Percentiles rank a stretch among this genome's conserved stretches.
phyloP scores from a whole-genome alignment of 2,329 filamentous ascomycete species.

The Biscogniauxia mediterranea region DNA sequence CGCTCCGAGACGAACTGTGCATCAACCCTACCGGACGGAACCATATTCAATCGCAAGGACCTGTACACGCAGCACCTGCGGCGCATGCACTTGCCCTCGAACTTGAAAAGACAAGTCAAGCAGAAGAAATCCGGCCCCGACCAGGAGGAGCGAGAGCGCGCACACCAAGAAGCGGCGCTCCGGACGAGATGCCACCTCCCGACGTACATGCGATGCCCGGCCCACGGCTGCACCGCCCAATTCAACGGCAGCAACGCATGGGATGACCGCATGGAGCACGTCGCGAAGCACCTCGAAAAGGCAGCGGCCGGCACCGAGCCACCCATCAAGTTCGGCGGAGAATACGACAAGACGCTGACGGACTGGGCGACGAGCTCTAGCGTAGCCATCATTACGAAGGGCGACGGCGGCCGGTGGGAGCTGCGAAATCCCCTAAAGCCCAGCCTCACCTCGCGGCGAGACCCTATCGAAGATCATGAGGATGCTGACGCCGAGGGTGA shows the following conservation, averaged over 20 bases:
- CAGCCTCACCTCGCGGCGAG: constrained; percentile 7
- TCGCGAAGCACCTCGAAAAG: constrained; percentile 74
- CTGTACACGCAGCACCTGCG: constrained; percentile 85
- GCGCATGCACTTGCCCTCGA: constrained; percentile 71
- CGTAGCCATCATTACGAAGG: constrained; percentile 28
- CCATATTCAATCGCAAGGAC: constrained; percentile 84
- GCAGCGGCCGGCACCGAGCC: constrained; percentile 35
- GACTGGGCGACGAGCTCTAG: constrained; percentile 32
- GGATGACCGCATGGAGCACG: constrained; percentile 85
- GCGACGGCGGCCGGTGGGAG: constrained; percentile 25
- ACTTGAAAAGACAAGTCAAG: constrained; percentile 38
- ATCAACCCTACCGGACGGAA: constrained; percentile 49
- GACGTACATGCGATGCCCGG: constrained; percentile 57
- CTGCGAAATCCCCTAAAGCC: constrained; percentile 31
- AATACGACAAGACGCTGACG: constrained; percentile 27
- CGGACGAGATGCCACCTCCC: constrained; percentile 63
- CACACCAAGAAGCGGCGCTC: constrained; percentile 58
- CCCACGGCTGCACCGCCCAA: constrained; percentile 52
- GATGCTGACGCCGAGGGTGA: constrained; percentile 30
- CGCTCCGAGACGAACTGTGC: constrained; percentile 11
- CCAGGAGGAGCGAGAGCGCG: constrained; percentile 54
- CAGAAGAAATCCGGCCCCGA: constrained; percentile 36
- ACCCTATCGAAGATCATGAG: constrained; percentile 14
- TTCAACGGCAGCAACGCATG: constrained; percentile 68
- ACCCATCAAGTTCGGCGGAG: constrained; percentile 27